phyloP scores from a whole-genome alignment of 148 eudicot genomes.

The Vaccinium myrtillus region DNA sequence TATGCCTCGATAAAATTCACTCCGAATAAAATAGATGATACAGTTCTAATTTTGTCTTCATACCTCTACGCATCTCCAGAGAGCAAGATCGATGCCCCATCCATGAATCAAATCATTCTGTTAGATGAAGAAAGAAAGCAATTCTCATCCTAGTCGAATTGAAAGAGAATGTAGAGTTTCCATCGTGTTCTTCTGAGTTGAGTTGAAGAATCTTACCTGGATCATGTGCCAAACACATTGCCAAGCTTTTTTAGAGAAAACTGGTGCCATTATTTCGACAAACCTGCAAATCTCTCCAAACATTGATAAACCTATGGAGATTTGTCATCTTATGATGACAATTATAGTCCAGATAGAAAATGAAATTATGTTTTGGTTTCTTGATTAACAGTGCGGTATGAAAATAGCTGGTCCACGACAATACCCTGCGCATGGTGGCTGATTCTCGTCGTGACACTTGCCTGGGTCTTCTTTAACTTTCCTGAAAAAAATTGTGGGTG shows the following conservation, averaged over 20 bases:
- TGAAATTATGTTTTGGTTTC: background rate
- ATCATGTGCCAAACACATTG: slow-evolving; percentile 11
- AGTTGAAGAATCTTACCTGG: slow-evolving; percentile 17
- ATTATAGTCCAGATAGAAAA: too few species aligned
- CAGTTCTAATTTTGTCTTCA: background rate
- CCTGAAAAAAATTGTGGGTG: background rate
- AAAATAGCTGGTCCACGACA: background rate
- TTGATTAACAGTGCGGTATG: background rate
- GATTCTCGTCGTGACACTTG: background rate
- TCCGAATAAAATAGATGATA: background rate
- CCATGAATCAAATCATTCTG: slow-evolving; percentile 33
- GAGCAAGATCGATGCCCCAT: slow-evolving; percentile 28
- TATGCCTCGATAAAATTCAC: too few species aligned
- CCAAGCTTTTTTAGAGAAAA: background rate
- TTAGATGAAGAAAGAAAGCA: background rate
- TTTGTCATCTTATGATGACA: too few species aligned
- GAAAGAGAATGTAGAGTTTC: background rate
- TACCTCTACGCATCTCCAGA: slow-evolving; percentile 28
- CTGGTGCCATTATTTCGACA: too few species aligned
- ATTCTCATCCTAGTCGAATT: too few species aligned
- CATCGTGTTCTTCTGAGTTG: too few species aligned
- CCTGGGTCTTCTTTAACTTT: background rate
- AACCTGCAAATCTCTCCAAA: background rate
- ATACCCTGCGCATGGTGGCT: slow-evolving; percentile 8
- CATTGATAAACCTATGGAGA: background rate